These are phyloP conservation scores for Pinus taeda DNA, from an alignment of 75 land plant species.

Conservation along the genomic window DNA sequence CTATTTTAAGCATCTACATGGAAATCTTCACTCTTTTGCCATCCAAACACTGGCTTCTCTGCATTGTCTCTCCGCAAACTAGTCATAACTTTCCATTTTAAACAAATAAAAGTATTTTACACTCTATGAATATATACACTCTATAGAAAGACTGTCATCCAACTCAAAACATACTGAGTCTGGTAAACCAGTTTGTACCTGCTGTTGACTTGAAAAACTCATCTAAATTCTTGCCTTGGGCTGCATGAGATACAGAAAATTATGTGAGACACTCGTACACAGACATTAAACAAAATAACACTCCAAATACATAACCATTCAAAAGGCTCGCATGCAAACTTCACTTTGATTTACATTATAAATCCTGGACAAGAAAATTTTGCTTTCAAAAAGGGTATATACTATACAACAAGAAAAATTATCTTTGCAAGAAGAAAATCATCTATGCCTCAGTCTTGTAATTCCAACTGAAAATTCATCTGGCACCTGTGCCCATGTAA, in stretches of 20 bases:
- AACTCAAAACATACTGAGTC: background rate
- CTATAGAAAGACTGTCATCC: background rate
- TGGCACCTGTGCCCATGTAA: background rate
- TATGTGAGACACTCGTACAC: background rate
- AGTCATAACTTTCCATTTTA: background rate
- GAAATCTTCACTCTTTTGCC: background rate
- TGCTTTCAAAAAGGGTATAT: background rate
- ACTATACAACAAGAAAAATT: background rate
- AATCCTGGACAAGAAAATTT: background rate
- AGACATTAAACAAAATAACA: background rate
- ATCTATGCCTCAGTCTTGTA: background rate
- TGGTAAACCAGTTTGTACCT: conserved; percentile 10
- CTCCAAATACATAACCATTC: background rate
- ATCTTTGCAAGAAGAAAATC: background rate
- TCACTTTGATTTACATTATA: background rate
- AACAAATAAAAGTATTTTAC: background rate
- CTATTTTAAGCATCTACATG: background rate
- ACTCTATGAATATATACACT: background rate
- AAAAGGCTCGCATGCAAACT: background rate
- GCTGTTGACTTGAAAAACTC: conserved; percentile 61
- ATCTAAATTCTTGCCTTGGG: conserved; percentile 46
- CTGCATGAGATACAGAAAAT: conserved; percentile 24
- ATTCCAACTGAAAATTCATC: background rate
- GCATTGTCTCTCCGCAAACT: too few species aligned
- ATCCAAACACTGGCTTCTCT: background rate